phyloP scores from a whole-genome alignment of 2,329 filamentous ascomycete genomes.

The Diaporthe nobilis region DNA sequence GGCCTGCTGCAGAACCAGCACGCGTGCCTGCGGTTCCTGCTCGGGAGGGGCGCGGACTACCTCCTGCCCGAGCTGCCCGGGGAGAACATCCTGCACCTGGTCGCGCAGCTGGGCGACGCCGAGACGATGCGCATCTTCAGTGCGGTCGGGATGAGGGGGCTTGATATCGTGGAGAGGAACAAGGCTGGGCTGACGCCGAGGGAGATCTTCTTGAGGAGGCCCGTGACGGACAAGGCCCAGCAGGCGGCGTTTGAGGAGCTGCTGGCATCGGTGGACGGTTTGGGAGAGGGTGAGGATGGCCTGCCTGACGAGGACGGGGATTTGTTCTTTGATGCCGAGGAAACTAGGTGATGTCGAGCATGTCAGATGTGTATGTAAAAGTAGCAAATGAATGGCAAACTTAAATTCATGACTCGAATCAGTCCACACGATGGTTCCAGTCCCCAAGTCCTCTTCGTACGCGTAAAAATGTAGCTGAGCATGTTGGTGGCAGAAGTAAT shows the following conservation, averaged over 20 bases:
- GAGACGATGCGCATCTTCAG: constrained; percentile 2
- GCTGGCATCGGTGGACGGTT: not conserved
- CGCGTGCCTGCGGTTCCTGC: constrained; percentile 9
- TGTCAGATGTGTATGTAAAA: not conserved
- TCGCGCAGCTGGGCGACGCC: not conserved
- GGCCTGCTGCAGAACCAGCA: constrained; percentile 20
- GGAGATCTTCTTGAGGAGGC: constrained; percentile 2
- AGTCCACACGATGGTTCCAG: not conserved
- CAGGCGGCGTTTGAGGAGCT: constrained; percentile 1
- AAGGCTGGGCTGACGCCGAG: constrained; percentile 2
- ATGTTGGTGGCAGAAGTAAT: not conserved
- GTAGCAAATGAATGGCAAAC: not conserved
- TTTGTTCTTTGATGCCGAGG: constrained; percentile 20
- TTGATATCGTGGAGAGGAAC: not conserved
- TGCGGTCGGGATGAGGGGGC: not conserved
- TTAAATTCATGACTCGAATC: not conserved
- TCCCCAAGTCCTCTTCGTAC: not conserved
- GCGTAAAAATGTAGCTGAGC: not conserved
- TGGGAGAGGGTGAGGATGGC: not conserved
- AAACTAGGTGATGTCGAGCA: not conserved
- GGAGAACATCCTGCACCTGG: constrained; percentile 8
- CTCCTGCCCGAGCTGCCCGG: not conserved
- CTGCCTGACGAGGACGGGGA: not conserved
- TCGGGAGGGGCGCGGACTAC: not conserved
- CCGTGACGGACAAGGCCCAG: not conserved